Evolutionary conservation across 192 early-diverging fungal genomes (phyloP), one percentile per base, ranked within the genome.

Genomic region (Gigaspora rosea): DNA sequence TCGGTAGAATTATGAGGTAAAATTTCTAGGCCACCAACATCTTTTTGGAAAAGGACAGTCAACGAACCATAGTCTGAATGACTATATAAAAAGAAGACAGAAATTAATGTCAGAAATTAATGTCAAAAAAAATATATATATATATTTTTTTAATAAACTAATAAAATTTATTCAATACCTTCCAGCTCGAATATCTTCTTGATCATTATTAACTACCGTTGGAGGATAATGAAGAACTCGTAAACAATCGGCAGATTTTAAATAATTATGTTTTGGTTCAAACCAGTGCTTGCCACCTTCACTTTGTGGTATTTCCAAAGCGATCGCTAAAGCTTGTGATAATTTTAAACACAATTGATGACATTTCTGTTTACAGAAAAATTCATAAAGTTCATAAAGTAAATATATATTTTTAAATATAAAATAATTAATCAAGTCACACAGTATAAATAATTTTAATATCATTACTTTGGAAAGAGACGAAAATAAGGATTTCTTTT

Each of bases 1-100:
- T 80, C 69, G 3, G 69, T 80, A 48, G 78, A 49, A 47, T 82
- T 73, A 27, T 73, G 80, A 10, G 82, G 78, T 75, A 87, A 83
- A 7, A 90, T 82, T 73, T 90, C 88, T 35, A 90, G 78, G 18
- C 88, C 88, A 36, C 86, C 83, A 52, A 88, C 80, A 61, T 90
- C 86, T 75, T 90, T n/a, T 79, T 92, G 92, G 77, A 92, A 91
- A 46, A 93, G 73, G 5, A 92, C 67, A 8, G 91, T 92, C 22
- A 92, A 75, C 0, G 88, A 86, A 8, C 92, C 92, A 78, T 93
- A 93, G 77, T 93, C 92, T 1, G 91, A 86, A 35, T 90, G 88
- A 65, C 85, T 72, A 27, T 22, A 49, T 35, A 56, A 27, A 46
- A 61, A 54, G 68, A n/a, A 15, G 51, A 18, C 50, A 41, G 18